Evolutionary conservation across 768 basidiomycete genomes (phyloP).

Genomic region (Fomitopsis serialis): DNA sequence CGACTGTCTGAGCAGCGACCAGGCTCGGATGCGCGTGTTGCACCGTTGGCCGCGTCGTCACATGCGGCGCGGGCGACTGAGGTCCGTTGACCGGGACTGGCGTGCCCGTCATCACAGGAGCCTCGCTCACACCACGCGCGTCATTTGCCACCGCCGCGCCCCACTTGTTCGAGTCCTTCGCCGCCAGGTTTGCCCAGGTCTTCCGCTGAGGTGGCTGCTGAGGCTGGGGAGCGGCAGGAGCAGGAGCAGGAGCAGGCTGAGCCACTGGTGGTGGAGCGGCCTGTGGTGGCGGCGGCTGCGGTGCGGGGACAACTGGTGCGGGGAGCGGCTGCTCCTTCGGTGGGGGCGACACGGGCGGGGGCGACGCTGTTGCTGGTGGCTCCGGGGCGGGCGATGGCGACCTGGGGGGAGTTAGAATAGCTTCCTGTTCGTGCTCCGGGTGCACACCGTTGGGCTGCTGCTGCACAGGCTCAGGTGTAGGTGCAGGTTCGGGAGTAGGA

Average conservation of each 20-base stretch:
- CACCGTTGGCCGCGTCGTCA: constrained; percentile 29
- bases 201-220: constrained; percentile 52
- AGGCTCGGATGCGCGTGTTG: constrained; percentile 41
- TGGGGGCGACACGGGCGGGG: constrained; percentile 25
- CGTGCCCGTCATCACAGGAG: constrained; percentile 36
- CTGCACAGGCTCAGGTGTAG: constrained; percentile 35
- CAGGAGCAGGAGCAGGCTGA: constrained; percentile 24
- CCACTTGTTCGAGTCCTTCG: constrained; percentile 80
- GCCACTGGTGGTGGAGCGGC: constrained; percentile 28
- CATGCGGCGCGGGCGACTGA: constrained; percentile 29
- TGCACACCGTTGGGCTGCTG: constrained; percentile 36
- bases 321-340: constrained; percentile 24
- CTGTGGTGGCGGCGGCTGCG: constrained; percentile 24
- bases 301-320: constrained; percentile 27
- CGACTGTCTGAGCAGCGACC: constrained; percentile 55
- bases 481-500: constrained; percentile 38
- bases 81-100: constrained; percentile 20
- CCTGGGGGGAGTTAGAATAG: constrained; percentile 22
- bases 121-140: constrained; percentile 71
- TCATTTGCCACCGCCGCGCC: constrained; percentile 76
- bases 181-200: constrained; percentile 91
- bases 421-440: constrained; percentile 26
- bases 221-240: constrained; percentile 31
- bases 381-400: constrained; percentile 26
- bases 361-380: constrained; percentile 21